Evolutionary conservation across 2,329 filamentous ascomycete species (phyloP), one percentile per base, ranked within the genome.

Genomic region (Fusarium hainanense): DNA sequence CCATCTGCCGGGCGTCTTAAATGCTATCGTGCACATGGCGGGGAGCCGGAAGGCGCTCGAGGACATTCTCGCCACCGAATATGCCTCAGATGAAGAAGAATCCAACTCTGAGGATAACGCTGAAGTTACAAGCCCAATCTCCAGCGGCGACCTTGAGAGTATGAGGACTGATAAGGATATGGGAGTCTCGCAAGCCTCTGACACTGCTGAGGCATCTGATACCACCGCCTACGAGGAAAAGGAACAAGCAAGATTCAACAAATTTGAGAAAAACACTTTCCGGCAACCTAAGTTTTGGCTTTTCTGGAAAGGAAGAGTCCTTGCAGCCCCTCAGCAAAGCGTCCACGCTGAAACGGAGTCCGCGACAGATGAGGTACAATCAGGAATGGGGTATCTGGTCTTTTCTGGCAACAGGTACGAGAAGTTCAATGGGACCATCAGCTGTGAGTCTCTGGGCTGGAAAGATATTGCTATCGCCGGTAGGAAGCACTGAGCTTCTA

Each of bases 211-310:
- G n/a, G 1, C 8, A 12, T 4, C 14, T 4, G 13, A 30, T 4
- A 18, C 23, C 3, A 2, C n/a, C 13, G 3, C 4, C 14, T 16
- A 11, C 10, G 54, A 63, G 13, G 27, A 12, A 3, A 43, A 16
- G 3, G 25, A 55, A 28, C 32, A 14, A 18, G 11, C n/a, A 3
- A 46, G 63, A 2, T 68, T 54, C 11, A 18, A n/a, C 6, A 61
- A 42, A 3, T 68, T 68, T 3, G 63, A 68, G 28, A 67, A 68
- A 25, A 63, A 67, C 6, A 68, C 58, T 1, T 68, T 68, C 14
- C 37, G 65, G 14, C 58, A 68, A 40, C 65, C 58, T 30, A 68
- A 68, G 12, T 68, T 68, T 23, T 68, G 65, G 65, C 54, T 68
- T 28, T 50, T 13, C 6, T 68, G 58, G 63, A 32, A 49, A 37